Evolutionary conservation across 176 grass and related monocot species (phyloP), one percentile per base, ranked within the genome.

Genomic region (Elaeis guineensis): DNA sequence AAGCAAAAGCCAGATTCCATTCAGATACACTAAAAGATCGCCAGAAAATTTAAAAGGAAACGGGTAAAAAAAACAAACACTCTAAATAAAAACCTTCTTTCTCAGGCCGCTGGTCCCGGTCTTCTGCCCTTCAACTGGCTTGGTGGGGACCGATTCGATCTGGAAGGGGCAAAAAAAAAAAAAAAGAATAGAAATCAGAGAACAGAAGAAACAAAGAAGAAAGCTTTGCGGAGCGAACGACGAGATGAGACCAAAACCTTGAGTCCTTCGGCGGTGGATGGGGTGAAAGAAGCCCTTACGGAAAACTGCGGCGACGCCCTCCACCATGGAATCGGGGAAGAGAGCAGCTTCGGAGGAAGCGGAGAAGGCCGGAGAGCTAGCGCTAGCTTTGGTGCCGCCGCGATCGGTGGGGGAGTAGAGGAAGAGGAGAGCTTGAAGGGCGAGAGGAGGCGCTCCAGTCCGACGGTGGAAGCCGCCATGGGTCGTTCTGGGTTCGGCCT

Each of bases 61-160:
- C 69, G 26, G 16, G 8, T 21, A 17, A 32, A 77, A 23, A 51
- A 25, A 66, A n/a, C n/a, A n/a, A 16, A 25, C 21, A 61, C 17
- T 30, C 28, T 30, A 53, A 3, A 17, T 8, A 62, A 39, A 0
- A 51, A 86, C 90, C 85, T 95, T 95, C 66, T 95, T 95, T 54
- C 90, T 86, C 25, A 95, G 72, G 4, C 90, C 85, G 25, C 85
- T 95, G n/a, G 90, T 95, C 32, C 90, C 90, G 0, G 90, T 95
- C 77, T 95, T 95, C 67, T 95, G 85, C 16, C 85, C 85, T 78
- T 95, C 79, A 17, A 86, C 76, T 0, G 90, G 85, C 66, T 83
- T 95, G 30, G 90, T 89, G 0, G 77, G 73, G 4, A 95, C 72
- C 5, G 79, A 80, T 20, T 72, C 83, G 48, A 89, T 69, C 89